Conservation (phyloP, 2,329 filamentous ascomycete genomes). For the Ilyonectria mors-panacis region DNA sequence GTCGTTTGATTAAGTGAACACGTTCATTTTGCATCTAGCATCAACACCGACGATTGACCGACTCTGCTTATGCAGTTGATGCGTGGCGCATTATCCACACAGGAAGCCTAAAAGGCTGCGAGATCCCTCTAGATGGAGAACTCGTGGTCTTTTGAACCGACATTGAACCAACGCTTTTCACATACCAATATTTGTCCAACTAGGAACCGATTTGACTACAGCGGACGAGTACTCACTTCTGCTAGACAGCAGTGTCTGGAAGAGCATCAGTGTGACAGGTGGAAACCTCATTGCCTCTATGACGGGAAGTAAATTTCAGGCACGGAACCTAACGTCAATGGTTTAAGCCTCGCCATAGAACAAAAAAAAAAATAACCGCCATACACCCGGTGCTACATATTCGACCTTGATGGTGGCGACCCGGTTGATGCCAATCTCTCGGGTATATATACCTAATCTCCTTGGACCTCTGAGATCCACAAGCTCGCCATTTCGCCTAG, state of each 20-base stretch:
- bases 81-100: not conserved
- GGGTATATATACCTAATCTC: not conserved
- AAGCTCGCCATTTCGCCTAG: not conserved
- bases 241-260: not conserved
- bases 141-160: slow-evolving; percentile 8
- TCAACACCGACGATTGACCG: not conserved
- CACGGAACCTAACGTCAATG: not conserved
- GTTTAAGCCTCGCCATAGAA: not conserved
- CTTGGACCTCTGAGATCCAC: not conserved
- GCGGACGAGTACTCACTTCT: not conserved
- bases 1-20: not conserved
- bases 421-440: not conserved
- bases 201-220: not conserved
- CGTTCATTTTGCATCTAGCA: not conserved
- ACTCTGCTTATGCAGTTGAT: not conserved
- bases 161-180: slow-evolving; percentile 1
- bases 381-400: slow-evolving; percentile 1
- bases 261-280: not conserved
- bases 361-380: not conserved
- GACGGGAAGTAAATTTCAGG: slow-evolving; percentile 5
- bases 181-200: not conserved
- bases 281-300: slow-evolving; percentile 8
- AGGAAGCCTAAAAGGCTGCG: slow-evolving; percentile 8
- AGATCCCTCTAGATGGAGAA: slow-evolving; percentile 1
- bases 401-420: not conserved